A percentile compares a stretch with the other conserved stretches of the same genome.
phyloP scores from a whole-genome alignment of 164 flowering plant genomes.

The Nymphaea thermarum region DNA sequence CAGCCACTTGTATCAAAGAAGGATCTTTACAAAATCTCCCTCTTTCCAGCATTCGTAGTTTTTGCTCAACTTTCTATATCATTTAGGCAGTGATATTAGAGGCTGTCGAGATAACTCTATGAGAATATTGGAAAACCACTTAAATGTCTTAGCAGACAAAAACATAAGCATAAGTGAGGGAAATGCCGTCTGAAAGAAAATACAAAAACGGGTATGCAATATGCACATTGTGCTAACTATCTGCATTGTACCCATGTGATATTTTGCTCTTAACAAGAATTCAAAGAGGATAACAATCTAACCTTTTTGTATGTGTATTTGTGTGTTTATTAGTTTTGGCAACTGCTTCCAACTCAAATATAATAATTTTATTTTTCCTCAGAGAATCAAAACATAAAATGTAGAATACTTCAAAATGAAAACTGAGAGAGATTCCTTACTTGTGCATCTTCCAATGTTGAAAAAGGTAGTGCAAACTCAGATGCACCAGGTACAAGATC shows the following conservation, averaged over 20 bases:
- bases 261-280: too few species aligned
- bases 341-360: too few species aligned
- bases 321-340: too few species aligned
- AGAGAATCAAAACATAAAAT: too few species aligned
- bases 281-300: too few species aligned
- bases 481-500: slow-evolving; percentile 85
- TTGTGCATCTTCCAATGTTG: slow-evolving; percentile 76
- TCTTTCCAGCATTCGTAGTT: slow-evolving; percentile 53
- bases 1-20: slow-evolving; percentile 47
- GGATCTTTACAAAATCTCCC: slow-evolving; percentile 43
- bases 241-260: too few species aligned
- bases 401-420: not conserved
- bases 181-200: too few species aligned
- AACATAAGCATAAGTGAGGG: not conserved
- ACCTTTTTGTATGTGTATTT: too few species aligned
- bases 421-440: slow-evolving; percentile 28
- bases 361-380: too few species aligned
- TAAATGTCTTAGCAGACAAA: too few species aligned
- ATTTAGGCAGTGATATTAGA: not conserved
- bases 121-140: not conserved
- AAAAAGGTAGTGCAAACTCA: slow-evolving; percentile 82
- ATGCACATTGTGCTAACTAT: too few species aligned
- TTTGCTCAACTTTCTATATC: slow-evolving; percentile 59
- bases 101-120: not conserved
- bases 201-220: too few species aligned